phyloP scores from a whole-genome alignment of 2,329 filamentous ascomycete species.

The Chaetoscypha palmicola region DNA sequence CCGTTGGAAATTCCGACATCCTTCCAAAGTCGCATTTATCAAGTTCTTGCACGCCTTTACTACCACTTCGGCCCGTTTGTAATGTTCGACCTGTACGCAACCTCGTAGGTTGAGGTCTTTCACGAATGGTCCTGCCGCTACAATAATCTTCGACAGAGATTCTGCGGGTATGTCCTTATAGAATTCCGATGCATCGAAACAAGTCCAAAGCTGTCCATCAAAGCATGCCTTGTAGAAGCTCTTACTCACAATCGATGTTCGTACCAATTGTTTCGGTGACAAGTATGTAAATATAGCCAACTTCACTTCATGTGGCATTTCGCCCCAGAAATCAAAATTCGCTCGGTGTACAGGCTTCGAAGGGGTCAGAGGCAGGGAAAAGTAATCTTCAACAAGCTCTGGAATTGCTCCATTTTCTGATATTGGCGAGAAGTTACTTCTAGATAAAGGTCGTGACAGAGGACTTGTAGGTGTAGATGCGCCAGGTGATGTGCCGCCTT shows the following conservation, averaged over 20 bases:
- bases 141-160: conserved; percentile 77
- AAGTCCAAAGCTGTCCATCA: conserved; percentile 89
- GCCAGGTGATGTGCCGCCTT: conserved; percentile 13
- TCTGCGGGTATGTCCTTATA: conserved; percentile 81
- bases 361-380: conserved; percentile 19
- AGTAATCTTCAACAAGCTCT: conserved; percentile 30
- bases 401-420: conserved; percentile 19
- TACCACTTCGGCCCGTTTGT: conserved; percentile 68
- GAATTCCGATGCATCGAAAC: conserved; percentile 76
- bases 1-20: conserved; percentile 75
- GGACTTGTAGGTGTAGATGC: conserved; percentile 21
- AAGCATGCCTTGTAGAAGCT: conserved; percentile 78
- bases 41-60: conserved; percentile 83
- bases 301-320: conserved; percentile 76
- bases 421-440: conserved; percentile 14
- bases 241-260: conserved; percentile 69
- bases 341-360: conserved; percentile 27
- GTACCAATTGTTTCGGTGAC: conserved; percentile 72
- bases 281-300: conserved; percentile 72
- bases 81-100: conserved; percentile 81
- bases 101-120: conserved; percentile 85
- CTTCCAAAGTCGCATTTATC: conserved; percentile 80
- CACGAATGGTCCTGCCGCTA: conserved; percentile 79
- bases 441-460: conserved; percentile 20
- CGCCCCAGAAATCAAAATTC: conserved; percentile 65